Evolutionary conservation across 2,329 filamentous ascomycete species (phyloP).

Genomic region (Tolypocladium cylindrosporum): DNA sequence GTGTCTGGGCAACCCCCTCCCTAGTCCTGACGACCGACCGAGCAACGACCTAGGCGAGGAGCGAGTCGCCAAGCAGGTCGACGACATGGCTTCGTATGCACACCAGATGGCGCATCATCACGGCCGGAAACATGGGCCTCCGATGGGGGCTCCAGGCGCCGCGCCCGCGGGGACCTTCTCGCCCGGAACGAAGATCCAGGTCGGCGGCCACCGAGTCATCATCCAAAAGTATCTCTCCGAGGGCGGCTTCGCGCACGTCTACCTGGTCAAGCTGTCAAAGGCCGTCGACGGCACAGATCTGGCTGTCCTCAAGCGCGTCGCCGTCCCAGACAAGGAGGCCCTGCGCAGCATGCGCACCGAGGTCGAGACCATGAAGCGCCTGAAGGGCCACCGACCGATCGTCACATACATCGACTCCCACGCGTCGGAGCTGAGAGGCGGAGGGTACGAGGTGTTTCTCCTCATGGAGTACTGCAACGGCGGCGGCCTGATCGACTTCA

Average conservation of each 20-base stretch:
- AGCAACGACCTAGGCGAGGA: neutral
- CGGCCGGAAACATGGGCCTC: slow-evolving; percentile 25
- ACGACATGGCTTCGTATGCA: slow-evolving; percentile 27
- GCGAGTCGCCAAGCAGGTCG: neutral
- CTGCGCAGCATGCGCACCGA: slow-evolving; percentile 94
- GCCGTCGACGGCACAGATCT: slow-evolving; percentile 68
- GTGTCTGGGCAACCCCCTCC: neutral
- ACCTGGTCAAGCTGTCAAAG: slow-evolving; percentile 79
- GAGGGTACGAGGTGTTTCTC: slow-evolving; percentile 94
- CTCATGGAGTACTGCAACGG: slow-evolving; percentile 97
- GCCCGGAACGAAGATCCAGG: slow-evolving; percentile 92
- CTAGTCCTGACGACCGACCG: neutral
- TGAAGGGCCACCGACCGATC: slow-evolving; percentile 92
- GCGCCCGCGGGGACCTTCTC: slow-evolving; percentile 78
- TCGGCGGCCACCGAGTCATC: slow-evolving; percentile 82
- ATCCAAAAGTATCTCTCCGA: slow-evolving; percentile 98
- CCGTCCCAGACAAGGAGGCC: slow-evolving; percentile 90
- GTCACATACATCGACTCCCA: slow-evolving; percentile 98
- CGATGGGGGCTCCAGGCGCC: slow-evolving; percentile 27
- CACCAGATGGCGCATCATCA: slow-evolving; percentile 19
- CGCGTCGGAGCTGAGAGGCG: slow-evolving; percentile 83
- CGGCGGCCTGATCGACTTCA: slow-evolving; percentile 95
- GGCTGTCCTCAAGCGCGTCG: slow-evolving; percentile 87
- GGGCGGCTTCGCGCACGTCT: slow-evolving; percentile 96
- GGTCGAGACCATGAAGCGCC: slow-evolving; percentile 99